These are phyloP conservation scores for Podospora appendiculata DNA, from an alignment of 495 filamentous ascomycete genomes.

Conservation along the genomic window DNA sequence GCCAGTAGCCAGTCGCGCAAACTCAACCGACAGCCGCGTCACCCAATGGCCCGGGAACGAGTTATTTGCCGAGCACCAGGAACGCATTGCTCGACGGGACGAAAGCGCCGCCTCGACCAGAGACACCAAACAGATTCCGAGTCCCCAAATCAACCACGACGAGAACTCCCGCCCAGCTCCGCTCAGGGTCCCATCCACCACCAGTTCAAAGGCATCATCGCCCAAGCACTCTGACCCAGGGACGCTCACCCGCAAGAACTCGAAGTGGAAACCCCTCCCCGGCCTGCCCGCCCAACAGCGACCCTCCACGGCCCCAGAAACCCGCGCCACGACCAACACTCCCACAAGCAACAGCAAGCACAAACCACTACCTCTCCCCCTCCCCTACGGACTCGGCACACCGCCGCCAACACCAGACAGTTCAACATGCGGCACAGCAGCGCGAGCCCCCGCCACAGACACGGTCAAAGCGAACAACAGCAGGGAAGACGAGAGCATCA, in stretches of 20 bases:
- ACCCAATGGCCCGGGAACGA: slow-evolving; percentile 25
- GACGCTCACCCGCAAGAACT: slow-evolving; percentile 7
- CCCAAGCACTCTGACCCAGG: neutral
- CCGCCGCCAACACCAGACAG: slow-evolving; percentile 15
- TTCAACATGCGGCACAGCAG: neutral
- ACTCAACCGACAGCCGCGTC: slow-evolving; percentile 17
- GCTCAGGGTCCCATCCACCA: slow-evolving; percentile 11
- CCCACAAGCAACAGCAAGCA: neutral
- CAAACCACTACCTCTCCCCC: neutral
- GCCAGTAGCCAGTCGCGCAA: slow-evolving; percentile 1
- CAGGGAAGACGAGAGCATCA: neutral
- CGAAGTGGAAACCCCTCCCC: slow-evolving; percentile 19
- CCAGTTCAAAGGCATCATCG: neutral
- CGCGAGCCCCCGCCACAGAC: neutral
- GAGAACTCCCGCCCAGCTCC: neutral
- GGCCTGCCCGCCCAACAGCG: slow-evolving; percentile 3
- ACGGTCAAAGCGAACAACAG: neutral
- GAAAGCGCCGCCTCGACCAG: neutral
- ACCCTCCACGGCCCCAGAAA: neutral
- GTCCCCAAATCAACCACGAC: neutral
- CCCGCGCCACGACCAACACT: neutral
- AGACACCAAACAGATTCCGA: neutral
- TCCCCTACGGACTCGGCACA: neutral
- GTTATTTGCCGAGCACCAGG: slow-evolving; percentile 11
- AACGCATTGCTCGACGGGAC: neutral